Evolutionary conservation across 257 asterid species (phyloP), one percentile per base, ranked within the genome.

Genomic region (Vinca minor): DNA sequence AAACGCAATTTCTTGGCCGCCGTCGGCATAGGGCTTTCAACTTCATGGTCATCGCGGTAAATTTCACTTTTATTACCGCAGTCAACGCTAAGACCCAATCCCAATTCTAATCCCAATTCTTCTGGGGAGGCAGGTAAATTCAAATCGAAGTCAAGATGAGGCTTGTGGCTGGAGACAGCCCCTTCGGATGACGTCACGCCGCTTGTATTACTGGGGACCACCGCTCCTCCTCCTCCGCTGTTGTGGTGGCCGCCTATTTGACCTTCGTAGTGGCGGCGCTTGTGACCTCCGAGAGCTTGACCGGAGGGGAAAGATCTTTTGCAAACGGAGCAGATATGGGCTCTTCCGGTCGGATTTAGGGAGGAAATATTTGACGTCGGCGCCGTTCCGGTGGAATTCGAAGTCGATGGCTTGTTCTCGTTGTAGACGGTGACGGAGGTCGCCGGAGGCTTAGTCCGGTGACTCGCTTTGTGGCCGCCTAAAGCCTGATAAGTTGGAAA

Each of bases 401-500:
- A 59, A 3, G 78, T 47, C 7, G 85, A 21, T 6, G 69, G 69
- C 64, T 54, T 70, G 34, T 63, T 70, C 6, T 85, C 84, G 13
- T 73, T 82, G 0, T 76, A 58, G 9, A 15, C 47, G 32, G 66
- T 28, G 35, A 63, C 14, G 36, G 75, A 44, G 5, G 74, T 34
- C 3, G 38, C 0, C 12, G 68, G 54, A 5, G 75, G 73, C 47
- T 70, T 81, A 6, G 55, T 66, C 11, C 98, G 85, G 83, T 92
- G 98, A 81, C 98, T 89, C 20, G 98, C 96, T 56, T 92, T 92
- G 71, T 92, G 98, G 6, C 96, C 98, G 46, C 96, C 98, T 21
- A 92, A 81, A 0, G 98, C 96, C 65, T 92, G 98, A 72, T 87
- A 84, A 0, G 96, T 75, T 0, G 73, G 23, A 68, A 92, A 92